These are phyloP conservation scores for Phytophthora melonis DNA, from an alignment of 352 stramenopile species.

Conservation along the genomic window DNA sequence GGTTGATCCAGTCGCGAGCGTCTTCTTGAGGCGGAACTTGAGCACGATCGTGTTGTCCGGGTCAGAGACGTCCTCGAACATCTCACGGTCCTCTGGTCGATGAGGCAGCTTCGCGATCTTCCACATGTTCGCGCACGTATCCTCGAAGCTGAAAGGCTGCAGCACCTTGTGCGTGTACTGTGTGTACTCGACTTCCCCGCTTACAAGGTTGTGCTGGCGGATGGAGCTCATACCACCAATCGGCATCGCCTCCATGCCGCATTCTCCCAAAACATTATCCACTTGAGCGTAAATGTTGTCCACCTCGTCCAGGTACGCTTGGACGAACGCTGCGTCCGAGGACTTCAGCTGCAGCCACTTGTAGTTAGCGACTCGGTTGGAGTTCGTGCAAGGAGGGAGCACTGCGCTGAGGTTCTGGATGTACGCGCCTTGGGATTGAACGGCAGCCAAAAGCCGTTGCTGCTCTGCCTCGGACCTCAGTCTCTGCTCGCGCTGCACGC, in stretches of 20 bases:
- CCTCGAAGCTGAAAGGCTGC: constrained; percentile 29
- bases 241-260: background rate
- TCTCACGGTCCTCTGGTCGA: constrained; percentile 15
- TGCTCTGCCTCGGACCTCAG: constrained; percentile 17
- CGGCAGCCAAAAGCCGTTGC: constrained; percentile 2
- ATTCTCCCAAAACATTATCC: constrained; percentile 24
- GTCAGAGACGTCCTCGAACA: constrained; percentile 22
- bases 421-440: constrained; percentile 12
- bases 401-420: constrained; percentile 11
- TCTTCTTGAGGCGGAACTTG: constrained; percentile 34
- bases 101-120: constrained; percentile 9
- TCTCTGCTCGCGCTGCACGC: constrained; percentile 4
- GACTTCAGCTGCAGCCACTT: constrained; percentile 24
- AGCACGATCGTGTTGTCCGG: constrained; percentile 39
- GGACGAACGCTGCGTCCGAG: constrained; percentile 14
- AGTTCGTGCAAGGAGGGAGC: background rate
- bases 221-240: background rate
- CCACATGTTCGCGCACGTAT: constrained; percentile 18
- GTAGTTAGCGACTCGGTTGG: constrained; percentile 3
- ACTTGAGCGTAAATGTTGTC: constrained; percentile 16
- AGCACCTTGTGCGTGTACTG: constrained; percentile 25
- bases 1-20: constrained; percentile 12
- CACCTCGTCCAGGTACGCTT: constrained; percentile 21
- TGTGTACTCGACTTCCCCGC: constrained; percentile 7
- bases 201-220: background rate